Base-by-base conservation (phyloP, 805 yeast genomes). In the Yarrowia sp. region DNA sequence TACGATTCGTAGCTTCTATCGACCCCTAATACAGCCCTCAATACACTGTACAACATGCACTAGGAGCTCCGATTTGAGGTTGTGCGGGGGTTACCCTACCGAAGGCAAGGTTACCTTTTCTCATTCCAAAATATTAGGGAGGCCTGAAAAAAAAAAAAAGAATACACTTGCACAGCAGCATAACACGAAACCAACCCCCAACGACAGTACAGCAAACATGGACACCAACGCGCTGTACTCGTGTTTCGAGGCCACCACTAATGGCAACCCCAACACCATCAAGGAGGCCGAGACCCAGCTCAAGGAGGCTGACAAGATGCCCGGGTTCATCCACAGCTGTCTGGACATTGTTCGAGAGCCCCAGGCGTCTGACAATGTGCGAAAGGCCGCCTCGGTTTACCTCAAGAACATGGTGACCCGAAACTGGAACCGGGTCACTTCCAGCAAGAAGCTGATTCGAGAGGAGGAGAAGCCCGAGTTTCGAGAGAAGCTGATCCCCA, bases 241-340 rank as follows among this genome's bases (percentile, higher is more conserved):
- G 42, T 58, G 64, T 11, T 58, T 58, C 51, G 64, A 43, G 51
- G 64, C 64, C 35, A 58, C 64, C 15, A 43, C 51, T 22, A 44
- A 43, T 35, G 64, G 51, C 33, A 35, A 43, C 43, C 51, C 50
- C 51, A 44, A 32, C 51, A 43, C 51, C 41, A 42, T 58, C 43
- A 32, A 33, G 42, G 83, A 84, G 61, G 95, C 97, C 0, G 98
- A 93, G 75, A 65, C 72, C 1, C 84, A 86, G 69, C 81, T 92
- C 58, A 81, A 81, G 65, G 72, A 73, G 70, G 85, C 87, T 8
- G 84, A 87, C 57, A 70, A 72, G 33, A 74, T 81, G 3, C 84
- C 89, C 1, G 96, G 96, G 5, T 92, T 92, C 72, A 77, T 90
- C 43, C 88, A 88, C 5, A 92, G 93, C 1, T 89, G 96, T 74